These are phyloP conservation scores for Gossypium australe DNA, from an alignment of 345 rosid species.

Conservation along the genomic window DNA sequence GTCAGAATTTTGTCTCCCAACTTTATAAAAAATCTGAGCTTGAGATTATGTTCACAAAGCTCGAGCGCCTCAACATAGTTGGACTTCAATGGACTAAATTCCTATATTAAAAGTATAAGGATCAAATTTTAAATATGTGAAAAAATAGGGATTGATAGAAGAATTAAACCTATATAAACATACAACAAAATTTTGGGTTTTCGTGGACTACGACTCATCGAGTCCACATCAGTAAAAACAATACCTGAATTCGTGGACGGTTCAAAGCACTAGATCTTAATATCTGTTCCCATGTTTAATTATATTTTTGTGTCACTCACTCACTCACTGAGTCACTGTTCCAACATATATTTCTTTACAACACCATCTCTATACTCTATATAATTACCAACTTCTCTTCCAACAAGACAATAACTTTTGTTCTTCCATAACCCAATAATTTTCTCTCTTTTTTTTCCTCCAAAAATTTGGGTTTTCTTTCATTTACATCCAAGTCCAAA, in stretches of 20 bases:
- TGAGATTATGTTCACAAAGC: too few relatives aligned
- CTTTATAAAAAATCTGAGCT: too few relatives aligned
- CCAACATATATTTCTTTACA: not conserved
- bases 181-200: constrained; percentile 22
- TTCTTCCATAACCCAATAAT: not conserved
- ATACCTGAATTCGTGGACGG: constrained; percentile 25
- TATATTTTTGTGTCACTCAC: constrained; percentile 10
- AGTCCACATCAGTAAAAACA: constrained; percentile 2
- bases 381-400: constrained; percentile 9
- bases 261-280: constrained; percentile 45
- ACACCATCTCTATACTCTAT: not conserved
- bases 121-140: too few relatives aligned
- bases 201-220: not conserved
- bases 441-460: not conserved
- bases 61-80: too few relatives aligned
- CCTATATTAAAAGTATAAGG: too few relatives aligned
- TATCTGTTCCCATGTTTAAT: constrained; percentile 18
- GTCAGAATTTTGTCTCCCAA: too few relatives aligned
- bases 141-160: too few relatives aligned
- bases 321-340: constrained; percentile 7
- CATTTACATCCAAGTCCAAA: not conserved
- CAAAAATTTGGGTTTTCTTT: not conserved
- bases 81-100: too few relatives aligned
- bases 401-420: constrained; percentile 10
- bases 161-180: too few relatives aligned